phyloP scores from a whole-genome alignment of 73 alveolate species.

The Paramecium octaurelia region DNA sequence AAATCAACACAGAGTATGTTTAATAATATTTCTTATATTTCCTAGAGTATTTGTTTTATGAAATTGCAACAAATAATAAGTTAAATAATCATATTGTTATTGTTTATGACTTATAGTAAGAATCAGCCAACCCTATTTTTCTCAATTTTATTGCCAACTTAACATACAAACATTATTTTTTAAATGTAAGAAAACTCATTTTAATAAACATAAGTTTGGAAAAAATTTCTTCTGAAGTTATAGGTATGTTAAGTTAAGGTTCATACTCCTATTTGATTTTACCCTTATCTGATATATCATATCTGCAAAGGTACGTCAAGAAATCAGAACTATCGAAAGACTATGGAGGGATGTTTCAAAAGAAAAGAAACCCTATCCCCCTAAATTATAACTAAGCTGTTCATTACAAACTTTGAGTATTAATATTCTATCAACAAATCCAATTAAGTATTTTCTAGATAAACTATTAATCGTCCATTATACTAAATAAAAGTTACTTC shows the following conservation, averaged over 20 bases:
- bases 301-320: neutral
- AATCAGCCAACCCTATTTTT: neutral
- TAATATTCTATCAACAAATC: neutral
- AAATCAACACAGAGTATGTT: neutral
- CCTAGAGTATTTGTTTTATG: neutral
- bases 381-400: neutral
- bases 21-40: neutral
- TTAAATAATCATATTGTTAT: neutral
- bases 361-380: neutral
- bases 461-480: too few relatives aligned
- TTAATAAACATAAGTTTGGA: neutral
- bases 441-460: neutral
- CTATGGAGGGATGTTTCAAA: constrained; percentile 15
- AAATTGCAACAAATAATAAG: neutral
- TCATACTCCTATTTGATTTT: neutral
- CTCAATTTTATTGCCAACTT: neutral
- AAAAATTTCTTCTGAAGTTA: neutral
- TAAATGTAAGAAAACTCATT: neutral
- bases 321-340: neutral
- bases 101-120: neutral
- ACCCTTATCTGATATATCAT: neutral
- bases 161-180: neutral
- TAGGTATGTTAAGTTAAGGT: neutral
- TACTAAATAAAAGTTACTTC: too few relatives aligned
- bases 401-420: neutral